Evolutionary conservation across 2,329 filamentous ascomycete genomes (phyloP).

Genomic region (Periconia digitata): DNA sequence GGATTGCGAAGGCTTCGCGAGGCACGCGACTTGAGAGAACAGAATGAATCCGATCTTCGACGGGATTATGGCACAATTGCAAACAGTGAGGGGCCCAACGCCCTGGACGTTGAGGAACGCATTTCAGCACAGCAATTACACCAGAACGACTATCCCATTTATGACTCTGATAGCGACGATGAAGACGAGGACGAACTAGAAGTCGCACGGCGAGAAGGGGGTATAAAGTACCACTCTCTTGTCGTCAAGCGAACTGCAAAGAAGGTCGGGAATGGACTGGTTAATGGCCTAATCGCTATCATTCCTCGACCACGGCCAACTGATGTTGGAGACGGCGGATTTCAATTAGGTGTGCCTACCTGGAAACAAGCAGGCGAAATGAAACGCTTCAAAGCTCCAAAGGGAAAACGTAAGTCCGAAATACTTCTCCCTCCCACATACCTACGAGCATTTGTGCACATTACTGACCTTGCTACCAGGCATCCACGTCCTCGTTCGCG

Average conservation of each 20-base stretch:
- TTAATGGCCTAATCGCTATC: slow-evolving; percentile 29
- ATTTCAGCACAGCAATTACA: slow-evolving; percentile 64
- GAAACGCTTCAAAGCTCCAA: slow-evolving; percentile 68
- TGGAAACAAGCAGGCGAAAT: slow-evolving; percentile 43
- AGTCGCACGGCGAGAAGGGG: slow-evolving; percentile 74
- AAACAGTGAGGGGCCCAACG: slow-evolving; percentile 42
- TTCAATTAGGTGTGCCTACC: slow-evolving; percentile 47
- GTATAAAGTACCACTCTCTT: slow-evolving; percentile 69
- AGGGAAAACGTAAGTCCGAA: slow-evolving; percentile 62
- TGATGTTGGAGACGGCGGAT: slow-evolving; percentile 44
- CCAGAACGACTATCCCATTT: slow-evolving; percentile 75
- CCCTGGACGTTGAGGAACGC: slow-evolving; percentile 80
- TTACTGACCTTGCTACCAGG: slow-evolving; percentile 46
- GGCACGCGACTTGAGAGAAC: slow-evolving; percentile 53
- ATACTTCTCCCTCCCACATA: neutral
- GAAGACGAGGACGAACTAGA: slow-evolving; percentile 78
- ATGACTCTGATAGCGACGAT: slow-evolving; percentile 87
- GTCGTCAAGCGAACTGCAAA: slow-evolving; percentile 52
- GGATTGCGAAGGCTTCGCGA: slow-evolving; percentile 52
- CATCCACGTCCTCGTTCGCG: slow-evolving; percentile 92
- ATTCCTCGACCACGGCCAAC: slow-evolving; percentile 47
- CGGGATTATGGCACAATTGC: slow-evolving; percentile 50
- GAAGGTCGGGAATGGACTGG: slow-evolving; percentile 43
- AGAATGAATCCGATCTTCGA: slow-evolving; percentile 53
- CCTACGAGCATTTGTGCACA: neutral